Conservation (phyloP, 176 grass and related monocot species). For the Oryza longistaminata region DNA sequence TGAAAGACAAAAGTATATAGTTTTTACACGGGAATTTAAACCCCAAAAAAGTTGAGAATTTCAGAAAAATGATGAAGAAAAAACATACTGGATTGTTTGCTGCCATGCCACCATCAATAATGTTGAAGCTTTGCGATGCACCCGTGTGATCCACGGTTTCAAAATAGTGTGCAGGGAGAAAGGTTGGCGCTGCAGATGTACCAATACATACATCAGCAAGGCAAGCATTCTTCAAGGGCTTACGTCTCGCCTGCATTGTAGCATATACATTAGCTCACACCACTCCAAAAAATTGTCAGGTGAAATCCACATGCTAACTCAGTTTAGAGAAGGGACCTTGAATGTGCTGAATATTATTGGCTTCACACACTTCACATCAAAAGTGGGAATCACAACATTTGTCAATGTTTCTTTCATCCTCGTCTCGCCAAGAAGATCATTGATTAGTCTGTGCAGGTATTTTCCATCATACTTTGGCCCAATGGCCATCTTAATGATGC, state of each 20-base stretch:
- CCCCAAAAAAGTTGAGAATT: background rate
- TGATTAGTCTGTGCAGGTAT: slow-evolving; percentile 46
- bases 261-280: background rate
- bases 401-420: slow-evolving; percentile 47
- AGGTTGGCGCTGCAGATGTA: slow-evolving; percentile 52
- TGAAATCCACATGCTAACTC: background rate
- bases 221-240: slow-evolving; percentile 44
- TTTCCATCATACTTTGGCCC: slow-evolving; percentile 55
- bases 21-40: background rate
- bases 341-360: slow-evolving; percentile 59
- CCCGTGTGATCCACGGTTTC: slow-evolving; percentile 36
- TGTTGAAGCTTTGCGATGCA: slow-evolving; percentile 39
- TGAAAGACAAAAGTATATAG: background rate
- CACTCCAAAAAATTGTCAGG: background rate
- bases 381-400: slow-evolving; percentile 59
- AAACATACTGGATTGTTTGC: slow-evolving; percentile 57
- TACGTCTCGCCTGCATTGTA: slow-evolving; percentile 24
- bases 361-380: slow-evolving; percentile 46
- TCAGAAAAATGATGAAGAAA: background rate
- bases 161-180: slow-evolving; percentile 54
- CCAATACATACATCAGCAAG: slow-evolving; percentile 54
- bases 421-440: slow-evolving; percentile 14
- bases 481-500: slow-evolving; percentile 8
- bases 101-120: slow-evolving; percentile 50
- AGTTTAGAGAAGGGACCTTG: slow-evolving; percentile 27